Evolutionary conservation across 1,284 basidiomycete genomes (phyloP).

Genomic region (Heterobasidion irregulare): DNA sequence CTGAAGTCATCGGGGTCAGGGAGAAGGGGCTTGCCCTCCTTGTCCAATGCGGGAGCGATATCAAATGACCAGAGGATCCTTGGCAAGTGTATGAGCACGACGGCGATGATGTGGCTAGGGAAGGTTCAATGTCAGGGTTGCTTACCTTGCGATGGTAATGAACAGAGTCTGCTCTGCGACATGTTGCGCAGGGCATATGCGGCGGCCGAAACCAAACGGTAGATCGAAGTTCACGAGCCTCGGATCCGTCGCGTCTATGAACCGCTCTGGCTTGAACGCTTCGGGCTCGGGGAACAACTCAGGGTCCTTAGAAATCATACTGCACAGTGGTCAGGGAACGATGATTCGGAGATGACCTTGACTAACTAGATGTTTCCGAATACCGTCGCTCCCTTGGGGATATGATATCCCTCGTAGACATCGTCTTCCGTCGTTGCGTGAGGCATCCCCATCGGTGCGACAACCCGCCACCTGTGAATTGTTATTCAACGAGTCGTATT

Average conservation of each 20-base stretch:
- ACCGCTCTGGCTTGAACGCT: conserved; percentile 10
- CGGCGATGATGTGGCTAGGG: neutral
- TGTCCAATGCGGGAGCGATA: neutral
- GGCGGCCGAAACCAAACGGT: conserved; percentile 13
- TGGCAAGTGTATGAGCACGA: too few species aligned
- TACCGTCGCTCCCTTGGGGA: conserved; percentile 3
- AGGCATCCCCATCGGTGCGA: conserved; percentile 1
- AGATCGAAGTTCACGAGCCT: conserved; percentile 7
- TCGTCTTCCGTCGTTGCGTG: conserved; percentile 5
- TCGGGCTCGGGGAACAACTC: conserved; percentile 9
- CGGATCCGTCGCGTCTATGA: conserved; percentile 6
- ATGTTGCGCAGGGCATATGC: conserved; percentile 9
- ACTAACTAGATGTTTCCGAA: conserved; percentile 2
- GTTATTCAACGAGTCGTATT: too few species aligned
- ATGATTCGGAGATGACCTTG: neutral
- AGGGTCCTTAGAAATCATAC: conserved; percentile 9
- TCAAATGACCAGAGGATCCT: conserved; percentile 5
- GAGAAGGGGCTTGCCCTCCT: neutral
- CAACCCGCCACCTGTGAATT: neutral
- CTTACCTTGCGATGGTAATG: conserved; percentile 8
- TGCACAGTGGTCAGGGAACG: neutral
- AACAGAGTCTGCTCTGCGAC: conserved; percentile 9
- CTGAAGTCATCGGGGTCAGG: conserved; percentile 1
- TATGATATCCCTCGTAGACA: conserved; percentile 1
- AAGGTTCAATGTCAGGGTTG: neutral